Percentiles rank a stretch among this genome's conserved stretches.
Conservation (phyloP, 176 grass and related monocot genomes). For the Musa itinerans region DNA sequence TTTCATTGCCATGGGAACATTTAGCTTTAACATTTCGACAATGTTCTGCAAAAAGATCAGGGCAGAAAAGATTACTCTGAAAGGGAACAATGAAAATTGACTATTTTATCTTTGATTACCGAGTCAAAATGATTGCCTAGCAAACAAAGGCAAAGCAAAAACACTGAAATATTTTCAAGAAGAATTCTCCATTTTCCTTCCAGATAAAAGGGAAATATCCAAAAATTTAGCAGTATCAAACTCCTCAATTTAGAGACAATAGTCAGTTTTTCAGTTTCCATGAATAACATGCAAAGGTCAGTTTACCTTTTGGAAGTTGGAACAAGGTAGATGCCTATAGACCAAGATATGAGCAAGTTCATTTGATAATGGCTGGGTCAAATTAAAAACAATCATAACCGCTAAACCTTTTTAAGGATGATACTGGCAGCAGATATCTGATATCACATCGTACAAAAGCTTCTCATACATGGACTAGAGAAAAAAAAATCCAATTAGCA, state of each 20-base stretch:
- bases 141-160: not conserved
- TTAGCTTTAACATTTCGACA: constrained; percentile 79
- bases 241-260: not conserved
- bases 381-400: no score
- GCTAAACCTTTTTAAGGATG: no score
- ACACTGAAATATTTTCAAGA: not conserved
- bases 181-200: not conserved
- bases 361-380: no score
- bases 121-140: not conserved
- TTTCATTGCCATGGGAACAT: constrained; percentile 90
- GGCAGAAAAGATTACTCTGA: not conserved
- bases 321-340: no score
- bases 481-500: no score
- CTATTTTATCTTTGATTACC: not conserved
- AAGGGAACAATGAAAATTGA: not conserved
- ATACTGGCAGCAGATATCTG: no score
- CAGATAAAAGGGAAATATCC: not conserved
- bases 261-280: not conserved
- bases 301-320: no score
- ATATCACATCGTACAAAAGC: no score
- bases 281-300: no score
- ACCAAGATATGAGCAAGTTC: no score
- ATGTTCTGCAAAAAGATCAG: constrained; percentile 49
- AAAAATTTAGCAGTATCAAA: not conserved
- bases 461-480: no score